phyloP scores from a whole-genome alignment of 495 filamentous ascomycete species.

The Pyrenopolyporus hunteri region DNA sequence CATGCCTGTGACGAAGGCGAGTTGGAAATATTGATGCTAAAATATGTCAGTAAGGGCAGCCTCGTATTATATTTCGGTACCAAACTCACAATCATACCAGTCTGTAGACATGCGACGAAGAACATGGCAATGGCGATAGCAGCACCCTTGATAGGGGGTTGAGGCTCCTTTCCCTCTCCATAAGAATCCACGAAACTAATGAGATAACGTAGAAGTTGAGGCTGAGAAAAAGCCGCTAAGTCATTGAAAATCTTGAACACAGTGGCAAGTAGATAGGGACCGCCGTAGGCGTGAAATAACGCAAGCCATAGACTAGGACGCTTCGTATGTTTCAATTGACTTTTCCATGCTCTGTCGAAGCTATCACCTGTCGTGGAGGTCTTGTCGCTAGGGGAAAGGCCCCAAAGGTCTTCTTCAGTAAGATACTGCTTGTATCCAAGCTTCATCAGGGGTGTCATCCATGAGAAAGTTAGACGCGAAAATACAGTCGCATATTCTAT shows the following conservation, averaged over 20 bases:
- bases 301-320: constrained; percentile 90
- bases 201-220: constrained; percentile 83
- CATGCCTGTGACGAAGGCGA: constrained; percentile 95
- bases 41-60: constrained; percentile 43
- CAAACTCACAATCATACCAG: constrained; percentile 56
- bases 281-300: constrained; percentile 83
- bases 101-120: constrained; percentile 81
- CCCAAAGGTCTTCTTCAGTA: constrained; percentile 97
- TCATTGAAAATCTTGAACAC: constrained; percentile 89
- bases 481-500: constrained; percentile 94
- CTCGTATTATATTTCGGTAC: background rate
- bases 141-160: constrained; percentile 82
- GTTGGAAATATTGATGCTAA: constrained; percentile 95
- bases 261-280: constrained; percentile 77
- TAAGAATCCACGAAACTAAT: constrained; percentile 91
- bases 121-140: constrained; percentile 95
- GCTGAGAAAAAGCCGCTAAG: constrained; percentile 83
- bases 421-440: constrained; percentile 90
- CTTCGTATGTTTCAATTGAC: constrained; percentile 71
- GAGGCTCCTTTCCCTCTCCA: constrained; percentile 58
- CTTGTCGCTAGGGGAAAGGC: constrained; percentile 78
- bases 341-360: constrained; percentile 77
- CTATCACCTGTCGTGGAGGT: constrained; percentile 69
- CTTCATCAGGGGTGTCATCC: constrained; percentile 99
- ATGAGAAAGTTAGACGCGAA: constrained; percentile 91